Evolutionary conservation across 1,284 basidiomycete genomes (phyloP).

Genomic region (Naganishia sp.): DNA sequence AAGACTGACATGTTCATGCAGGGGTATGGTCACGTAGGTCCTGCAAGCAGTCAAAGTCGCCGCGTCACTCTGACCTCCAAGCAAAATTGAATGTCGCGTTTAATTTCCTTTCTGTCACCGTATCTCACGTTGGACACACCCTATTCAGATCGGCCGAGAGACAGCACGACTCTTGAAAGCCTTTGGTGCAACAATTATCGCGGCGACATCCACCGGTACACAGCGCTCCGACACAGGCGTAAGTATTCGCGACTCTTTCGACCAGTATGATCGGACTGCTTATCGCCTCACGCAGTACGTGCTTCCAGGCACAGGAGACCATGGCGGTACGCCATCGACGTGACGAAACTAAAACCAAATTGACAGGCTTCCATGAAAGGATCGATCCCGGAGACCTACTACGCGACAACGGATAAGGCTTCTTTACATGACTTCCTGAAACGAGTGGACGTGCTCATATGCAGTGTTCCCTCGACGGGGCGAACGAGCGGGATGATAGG

Average conservation of each 20-base stretch:
- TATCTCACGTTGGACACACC: neutral
- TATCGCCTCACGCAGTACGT: conserved; percentile 39
- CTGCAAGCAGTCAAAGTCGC: neutral
- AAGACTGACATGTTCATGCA: neutral
- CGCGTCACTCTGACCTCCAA: neutral
- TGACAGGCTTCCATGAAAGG: conserved; percentile 33
- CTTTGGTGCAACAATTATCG: conserved; percentile 48
- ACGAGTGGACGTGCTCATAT: conserved; percentile 47
- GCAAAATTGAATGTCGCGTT: neutral
- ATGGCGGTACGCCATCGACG: conserved; percentile 39
- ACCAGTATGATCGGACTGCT: neutral
- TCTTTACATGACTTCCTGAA: conserved; percentile 47
- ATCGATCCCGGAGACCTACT: conserved; percentile 45
- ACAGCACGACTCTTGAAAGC: conserved; percentile 48
- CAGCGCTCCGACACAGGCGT: conserved; percentile 47
- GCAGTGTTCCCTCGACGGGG: conserved; percentile 48
- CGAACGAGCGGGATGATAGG: conserved; percentile 44
- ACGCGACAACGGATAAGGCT: conserved; percentile 42
- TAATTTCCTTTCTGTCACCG: neutral
- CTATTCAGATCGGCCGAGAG: conserved; percentile 46
- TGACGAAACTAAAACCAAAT: too few relatives aligned
- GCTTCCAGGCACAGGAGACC: conserved; percentile 50
- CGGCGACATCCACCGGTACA: conserved; percentile 50
- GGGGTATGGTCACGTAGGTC: conserved; percentile 34
- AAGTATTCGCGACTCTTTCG: conserved; percentile 27